Conservation (phyloP, 805 yeast genomes). For the Trichomonascus vanleenenianus region DNA sequence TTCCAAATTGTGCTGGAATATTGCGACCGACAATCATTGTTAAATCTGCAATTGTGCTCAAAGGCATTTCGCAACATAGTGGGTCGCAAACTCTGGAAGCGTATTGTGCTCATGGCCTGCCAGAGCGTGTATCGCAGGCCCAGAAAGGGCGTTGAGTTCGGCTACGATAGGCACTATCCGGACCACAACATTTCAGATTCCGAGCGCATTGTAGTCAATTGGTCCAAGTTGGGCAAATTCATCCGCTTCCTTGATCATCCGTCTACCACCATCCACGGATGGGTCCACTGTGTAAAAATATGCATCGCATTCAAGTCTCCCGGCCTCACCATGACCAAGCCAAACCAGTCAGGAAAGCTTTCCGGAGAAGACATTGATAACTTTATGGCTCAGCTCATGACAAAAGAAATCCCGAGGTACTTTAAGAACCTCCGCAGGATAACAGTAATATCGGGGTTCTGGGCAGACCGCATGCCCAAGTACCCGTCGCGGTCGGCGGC, state of each 20-base stretch:
- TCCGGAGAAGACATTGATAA: background rate
- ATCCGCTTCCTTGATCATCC: too few relatives aligned
- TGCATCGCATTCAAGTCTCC: background rate
- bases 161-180: background rate
- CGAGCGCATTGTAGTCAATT: too few relatives aligned
- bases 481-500: background rate
- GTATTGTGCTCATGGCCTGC: background rate
- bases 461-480: background rate
- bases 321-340: background rate
- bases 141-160: background rate
- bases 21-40: background rate
- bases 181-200: background rate
- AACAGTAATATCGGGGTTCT: background rate
- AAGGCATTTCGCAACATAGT: background rate
- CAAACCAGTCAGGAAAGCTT: background rate
- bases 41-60: background rate
- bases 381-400: background rate
- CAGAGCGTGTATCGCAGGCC: background rate
- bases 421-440: background rate
- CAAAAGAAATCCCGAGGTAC: background rate
- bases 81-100: background rate
- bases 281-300: background rate
- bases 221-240: too few relatives aligned
- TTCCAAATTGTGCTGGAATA: background rate
- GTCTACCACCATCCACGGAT: background rate